Conservation (phyloP, 306 rosid genomes). For the Cicer arietinum region DNA sequence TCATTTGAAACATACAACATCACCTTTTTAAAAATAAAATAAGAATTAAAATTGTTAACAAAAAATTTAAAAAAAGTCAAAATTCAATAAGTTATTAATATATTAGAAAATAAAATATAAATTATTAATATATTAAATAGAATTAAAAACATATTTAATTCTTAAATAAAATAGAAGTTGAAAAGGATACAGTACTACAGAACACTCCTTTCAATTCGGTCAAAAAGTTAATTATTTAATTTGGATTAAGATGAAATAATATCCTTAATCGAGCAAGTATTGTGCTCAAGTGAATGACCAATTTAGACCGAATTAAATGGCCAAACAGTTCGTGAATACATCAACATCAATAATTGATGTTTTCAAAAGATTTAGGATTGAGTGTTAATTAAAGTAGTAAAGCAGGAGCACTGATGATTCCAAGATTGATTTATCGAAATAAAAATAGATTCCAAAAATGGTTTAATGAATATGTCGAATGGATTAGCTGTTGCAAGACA, state of each 20-base stretch:
- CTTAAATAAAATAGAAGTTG: background rate
- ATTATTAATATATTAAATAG: too few species aligned
- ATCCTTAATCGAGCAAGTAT: conserved; percentile 1
- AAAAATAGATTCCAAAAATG: too few species aligned
- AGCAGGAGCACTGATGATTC: conserved; percentile 29
- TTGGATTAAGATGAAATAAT: background rate
- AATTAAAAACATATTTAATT: too few species aligned
- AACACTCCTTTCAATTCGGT: background rate
- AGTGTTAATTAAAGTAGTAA: conserved; percentile 39
- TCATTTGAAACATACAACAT: too few species aligned
- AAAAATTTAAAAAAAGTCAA: too few species aligned
- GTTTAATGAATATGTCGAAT: too few species aligned
- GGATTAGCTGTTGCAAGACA: too few species aligned
- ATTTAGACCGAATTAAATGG: conserved; percentile 11
- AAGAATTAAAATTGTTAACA: too few species aligned
- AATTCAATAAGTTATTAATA: too few species aligned
- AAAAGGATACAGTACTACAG: background rate
- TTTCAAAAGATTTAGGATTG: background rate
- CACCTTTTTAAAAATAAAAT: too few species aligned
- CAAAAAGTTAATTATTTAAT: conserved; percentile 8
- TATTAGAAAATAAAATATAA: too few species aligned
- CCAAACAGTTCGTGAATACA: background rate
- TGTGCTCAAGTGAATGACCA: background rate
- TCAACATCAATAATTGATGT: conserved; percentile 21
- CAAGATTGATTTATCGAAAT: background rate